A percentile compares a stretch with the other conserved stretches of the same genome.
phyloP scores from a whole-genome alignment of 202 grass and related monocot genomes.

The Hordeum pubiflorum region DNA sequence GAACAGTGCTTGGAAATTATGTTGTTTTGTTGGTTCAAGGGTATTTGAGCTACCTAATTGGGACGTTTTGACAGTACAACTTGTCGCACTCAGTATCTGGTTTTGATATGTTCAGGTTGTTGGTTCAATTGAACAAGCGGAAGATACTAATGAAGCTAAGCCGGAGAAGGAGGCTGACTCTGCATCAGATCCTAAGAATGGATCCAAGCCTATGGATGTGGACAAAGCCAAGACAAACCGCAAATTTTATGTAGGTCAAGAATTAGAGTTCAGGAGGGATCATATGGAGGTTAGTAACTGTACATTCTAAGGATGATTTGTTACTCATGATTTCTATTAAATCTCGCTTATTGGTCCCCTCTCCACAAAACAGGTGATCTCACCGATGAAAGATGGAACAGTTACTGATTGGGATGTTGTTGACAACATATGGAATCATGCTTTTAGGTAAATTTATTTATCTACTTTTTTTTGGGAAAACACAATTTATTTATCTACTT shows the following conservation, averaged over 20 bases:
- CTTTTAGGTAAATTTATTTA: constrained; percentile 65
- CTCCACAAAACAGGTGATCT: constrained; percentile 61
- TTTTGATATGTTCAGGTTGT: constrained; percentile 57
- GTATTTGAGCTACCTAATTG: neutral
- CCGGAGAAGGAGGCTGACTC: constrained; percentile 67
- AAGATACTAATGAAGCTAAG: constrained; percentile 49
- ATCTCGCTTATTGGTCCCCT: constrained; percentile 12
- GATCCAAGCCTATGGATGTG: constrained; percentile 56
- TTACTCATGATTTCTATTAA: constrained; percentile 7
- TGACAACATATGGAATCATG: constrained; percentile 96
- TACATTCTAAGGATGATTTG: neutral
- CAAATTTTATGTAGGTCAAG: constrained; percentile 90
- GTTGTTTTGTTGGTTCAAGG: neutral
- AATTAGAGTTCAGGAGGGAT: constrained; percentile 86
- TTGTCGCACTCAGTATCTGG: neutral
- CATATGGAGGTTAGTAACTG: constrained; percentile 79
- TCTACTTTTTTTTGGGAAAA: too few species aligned
- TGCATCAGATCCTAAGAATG: constrained; percentile 66
- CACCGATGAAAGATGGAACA: constrained; percentile 88
- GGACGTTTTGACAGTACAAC: neutral
- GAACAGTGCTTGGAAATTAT: neutral
- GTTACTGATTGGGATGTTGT: constrained; percentile 95
- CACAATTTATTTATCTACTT: constrained; percentile 14
- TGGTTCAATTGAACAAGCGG: constrained; percentile 75
- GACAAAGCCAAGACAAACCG: constrained; percentile 71